Evolutionary conservation across 257 asterid genomes (phyloP), one percentile per base, ranked within the genome.

Genomic region (Fraxinus cuspidata): DNA sequence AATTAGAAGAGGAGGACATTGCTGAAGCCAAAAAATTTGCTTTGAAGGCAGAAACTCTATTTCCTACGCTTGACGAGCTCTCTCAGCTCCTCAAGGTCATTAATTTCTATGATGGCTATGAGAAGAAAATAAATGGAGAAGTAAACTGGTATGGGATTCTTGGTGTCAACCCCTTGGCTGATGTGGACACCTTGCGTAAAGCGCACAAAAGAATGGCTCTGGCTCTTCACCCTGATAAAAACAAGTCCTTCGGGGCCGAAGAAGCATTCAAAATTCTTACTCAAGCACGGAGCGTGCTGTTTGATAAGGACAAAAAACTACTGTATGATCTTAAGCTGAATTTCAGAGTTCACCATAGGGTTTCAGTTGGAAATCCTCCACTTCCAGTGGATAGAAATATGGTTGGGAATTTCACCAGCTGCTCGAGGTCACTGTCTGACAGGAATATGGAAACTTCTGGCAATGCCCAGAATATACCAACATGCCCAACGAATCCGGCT

Each of bases 151-250:
- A 91, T 5, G 82, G 81, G 28, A 74, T 91, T 73, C 82, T 92
- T 32, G 87, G 92, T 5, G 90, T 89, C 12, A 81, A 87, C 49
- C 90, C 96, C 31, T 78, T 71, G 0, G 73, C 80, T 38, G 85
- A 85, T 21, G 87, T 84, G 42, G 89, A 89, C 10, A 69, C 80
- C 7, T 23, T 91, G 65, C 82, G 74, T 79, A 85, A 53, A 51
- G 82, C 82, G 63, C 91, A 88, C 74, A 87, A 77, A 78, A 86
- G 80, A 85, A 70, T 86, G 80, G 91, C 92, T 49, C 84, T 88
- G 63, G 79, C 86, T 35, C 88, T 92, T 40, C 94, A 91, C 83
- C 97, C 96, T 7, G 95, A 92, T 68, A 91, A 88, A 80, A 92
- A 88, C 86, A 85, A 82, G 80, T 81, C 88, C 12, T 86, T 74